Evolutionary conservation across 2,329 filamentous ascomycete species (phyloP).

Genomic region (Acrocalymma vagum): DNA sequence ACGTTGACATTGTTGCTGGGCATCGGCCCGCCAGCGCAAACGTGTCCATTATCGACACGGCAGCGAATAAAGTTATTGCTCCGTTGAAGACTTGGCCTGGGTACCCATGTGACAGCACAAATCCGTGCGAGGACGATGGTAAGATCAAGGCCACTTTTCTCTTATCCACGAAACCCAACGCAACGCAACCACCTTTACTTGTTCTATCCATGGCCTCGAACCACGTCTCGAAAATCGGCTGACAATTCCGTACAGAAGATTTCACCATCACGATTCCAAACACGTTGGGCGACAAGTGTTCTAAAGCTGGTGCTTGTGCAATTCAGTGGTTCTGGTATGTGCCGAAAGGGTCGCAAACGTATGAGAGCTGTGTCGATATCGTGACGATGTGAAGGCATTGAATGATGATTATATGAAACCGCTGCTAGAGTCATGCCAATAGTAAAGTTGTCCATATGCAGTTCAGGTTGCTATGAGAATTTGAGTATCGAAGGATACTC

Average conservation of each 20-base stretch:
- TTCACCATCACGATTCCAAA: constrained; percentile 60
- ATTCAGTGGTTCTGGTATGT: constrained; percentile 69
- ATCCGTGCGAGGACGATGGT: constrained; percentile 3
- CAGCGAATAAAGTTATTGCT: constrained; percentile 58
- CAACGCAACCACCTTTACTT: too few relatives aligned
- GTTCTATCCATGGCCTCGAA: not conserved
- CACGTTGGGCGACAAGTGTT: constrained; percentile 52
- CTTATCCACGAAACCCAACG: too few relatives aligned
- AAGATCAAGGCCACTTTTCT: too few relatives aligned
- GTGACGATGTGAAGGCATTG: too few relatives aligned
- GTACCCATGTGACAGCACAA: constrained; percentile 1
- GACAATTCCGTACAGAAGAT: constrained; percentile 13
- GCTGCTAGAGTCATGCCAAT: too few relatives aligned
- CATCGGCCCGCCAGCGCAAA: constrained; percentile 60
- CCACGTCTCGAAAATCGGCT: not conserved
- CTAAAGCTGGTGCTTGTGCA: constrained; percentile 56
- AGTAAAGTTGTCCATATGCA: too few relatives aligned
- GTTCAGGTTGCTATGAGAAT: too few relatives aligned
- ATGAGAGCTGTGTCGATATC: constrained; percentile 67
- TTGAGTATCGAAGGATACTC: too few relatives aligned
- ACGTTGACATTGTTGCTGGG: constrained; percentile 53
- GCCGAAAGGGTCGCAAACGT: constrained; percentile 61
- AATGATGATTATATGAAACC: too few relatives aligned
- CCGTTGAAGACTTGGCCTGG: constrained; percentile 3
- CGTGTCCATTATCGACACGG: constrained; percentile 62